A percentile compares a stretch with the other conserved stretches of the same genome.
Conservation (phyloP, 306 rosid genomes). For the Geum urbanum region DNA sequence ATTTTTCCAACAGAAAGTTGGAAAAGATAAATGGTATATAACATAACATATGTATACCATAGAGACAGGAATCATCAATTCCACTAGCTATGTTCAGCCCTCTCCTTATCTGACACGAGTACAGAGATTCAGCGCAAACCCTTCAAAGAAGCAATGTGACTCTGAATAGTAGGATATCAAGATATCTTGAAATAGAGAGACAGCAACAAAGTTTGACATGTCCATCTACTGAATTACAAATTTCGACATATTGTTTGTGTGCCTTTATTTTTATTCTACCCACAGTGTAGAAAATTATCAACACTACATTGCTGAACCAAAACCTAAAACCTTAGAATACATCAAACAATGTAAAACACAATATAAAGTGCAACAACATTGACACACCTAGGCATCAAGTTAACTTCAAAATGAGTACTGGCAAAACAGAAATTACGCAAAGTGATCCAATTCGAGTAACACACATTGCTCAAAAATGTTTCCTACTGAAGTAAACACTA, state of each 20-base stretch:
- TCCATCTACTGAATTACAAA: neutral
- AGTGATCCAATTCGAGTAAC: neutral
- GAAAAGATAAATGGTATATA: no score
- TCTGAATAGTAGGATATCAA: neutral
- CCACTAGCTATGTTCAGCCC: neutral
- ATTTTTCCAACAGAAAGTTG: no score
- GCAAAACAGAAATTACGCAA: neutral
- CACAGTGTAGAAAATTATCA: neutral
- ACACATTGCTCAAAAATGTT: neutral
- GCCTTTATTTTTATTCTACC: neutral
- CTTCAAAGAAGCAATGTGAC: neutral
- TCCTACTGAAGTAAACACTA: neutral
- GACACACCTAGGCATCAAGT: neutral
- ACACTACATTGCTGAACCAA: neutral
- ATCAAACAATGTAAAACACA: neutral
- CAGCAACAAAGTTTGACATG: neutral
- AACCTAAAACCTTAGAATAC: neutral
- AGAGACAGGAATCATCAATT: neutral
- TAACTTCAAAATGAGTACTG: neutral
- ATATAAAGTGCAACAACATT: neutral
- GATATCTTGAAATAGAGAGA: neutral
- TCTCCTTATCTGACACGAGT: conserved; percentile 1
- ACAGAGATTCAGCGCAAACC: neutral
- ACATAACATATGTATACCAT: neutral
- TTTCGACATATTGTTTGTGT: neutral